Conservation (phyloP, 352 stramenopile genomes). For the Globisporangium ultimum region DNA sequence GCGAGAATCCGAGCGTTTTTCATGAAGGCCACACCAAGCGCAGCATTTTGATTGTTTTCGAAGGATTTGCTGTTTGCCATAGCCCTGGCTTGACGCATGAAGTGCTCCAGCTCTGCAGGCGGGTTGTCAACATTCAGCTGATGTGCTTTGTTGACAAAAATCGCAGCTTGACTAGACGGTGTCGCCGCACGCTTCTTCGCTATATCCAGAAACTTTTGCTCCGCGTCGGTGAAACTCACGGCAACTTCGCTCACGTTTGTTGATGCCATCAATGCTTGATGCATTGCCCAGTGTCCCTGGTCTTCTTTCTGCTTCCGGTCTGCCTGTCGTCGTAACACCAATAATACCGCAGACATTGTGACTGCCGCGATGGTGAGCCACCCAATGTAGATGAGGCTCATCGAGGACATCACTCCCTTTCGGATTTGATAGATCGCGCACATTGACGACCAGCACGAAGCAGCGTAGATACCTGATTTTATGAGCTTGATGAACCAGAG, state of each 20-base stretch:
- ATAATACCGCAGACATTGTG: constrained; percentile 19
- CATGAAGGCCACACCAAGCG: not conserved
- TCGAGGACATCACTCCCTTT: constrained; percentile 17
- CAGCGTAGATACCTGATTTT: constrained; percentile 53
- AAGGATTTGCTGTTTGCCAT: constrained; percentile 7
- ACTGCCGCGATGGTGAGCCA: constrained; percentile 42
- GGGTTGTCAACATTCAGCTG: constrained; percentile 7
- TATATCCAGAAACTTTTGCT: constrained; percentile 6
- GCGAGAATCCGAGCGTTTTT: constrained; percentile 3
- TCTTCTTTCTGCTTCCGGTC: constrained; percentile 18
- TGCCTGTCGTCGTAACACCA: constrained; percentile 15
- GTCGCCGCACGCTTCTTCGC: constrained; percentile 1
- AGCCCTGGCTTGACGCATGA: constrained; percentile 14
- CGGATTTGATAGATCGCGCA: constrained; percentile 41
- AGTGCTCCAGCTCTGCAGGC: constrained; percentile 11
- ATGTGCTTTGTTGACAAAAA: constrained; percentile 9
- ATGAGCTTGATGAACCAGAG: constrained; percentile 57
- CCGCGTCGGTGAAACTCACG: constrained; percentile 5
- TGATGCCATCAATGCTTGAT: constrained; percentile 11
- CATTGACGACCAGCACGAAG: constrained; percentile 49
- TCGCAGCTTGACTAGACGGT: constrained; percentile 1
- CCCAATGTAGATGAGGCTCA: constrained; percentile 58
- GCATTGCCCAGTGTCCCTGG: constrained; percentile 14
- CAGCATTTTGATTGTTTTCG: not conserved
- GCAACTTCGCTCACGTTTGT: not conserved